phyloP scores from a whole-genome alignment of 2,329 filamentous ascomycete genomes.

The Tricladium varicosporioides region DNA sequence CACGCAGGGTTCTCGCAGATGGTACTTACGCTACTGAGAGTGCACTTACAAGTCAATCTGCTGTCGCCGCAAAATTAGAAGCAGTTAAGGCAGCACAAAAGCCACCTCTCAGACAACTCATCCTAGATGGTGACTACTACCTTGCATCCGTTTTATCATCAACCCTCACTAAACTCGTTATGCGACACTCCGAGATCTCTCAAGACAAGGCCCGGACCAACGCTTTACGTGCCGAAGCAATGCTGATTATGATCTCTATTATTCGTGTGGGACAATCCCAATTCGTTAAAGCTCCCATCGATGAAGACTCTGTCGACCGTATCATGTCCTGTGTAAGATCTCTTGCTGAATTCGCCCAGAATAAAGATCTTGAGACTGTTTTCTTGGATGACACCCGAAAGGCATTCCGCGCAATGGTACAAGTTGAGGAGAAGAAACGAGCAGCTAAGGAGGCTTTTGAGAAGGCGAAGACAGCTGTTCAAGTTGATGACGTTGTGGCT shows the following conservation, averaged over 20 bases:
- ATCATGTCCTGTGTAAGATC: conserved; percentile 97
- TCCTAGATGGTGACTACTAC: conserved; percentile 97
- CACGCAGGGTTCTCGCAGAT: conserved; percentile 88
- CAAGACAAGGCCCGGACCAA: conserved; percentile 84
- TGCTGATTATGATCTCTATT: conserved; percentile 99
- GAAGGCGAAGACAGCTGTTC: conserved; percentile 89
- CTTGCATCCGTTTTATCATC: conserved; percentile 92
- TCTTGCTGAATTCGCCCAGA: conserved; percentile 82
- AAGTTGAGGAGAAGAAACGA: conserved; percentile 95
- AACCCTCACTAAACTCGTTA: conserved; percentile 93
- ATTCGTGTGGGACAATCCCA: conserved; percentile 98
- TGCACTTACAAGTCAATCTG: conserved; percentile 88
- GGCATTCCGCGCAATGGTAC: conserved; percentile 95
- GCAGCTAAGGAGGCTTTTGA: conserved; percentile 91
- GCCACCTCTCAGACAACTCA: conserved; percentile 88
- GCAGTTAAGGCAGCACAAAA: conserved; percentile 97
- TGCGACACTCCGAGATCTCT: conserved; percentile 94
- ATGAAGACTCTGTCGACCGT: conserved; percentile 96
- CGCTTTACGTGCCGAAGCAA: conserved; percentile 90
- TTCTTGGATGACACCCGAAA: conserved; percentile 94
- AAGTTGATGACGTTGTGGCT: conserved; percentile 91
- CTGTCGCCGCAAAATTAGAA: conserved; percentile 85
- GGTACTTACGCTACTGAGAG: conserved; percentile 98
- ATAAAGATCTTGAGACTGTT: conserved; percentile 86
- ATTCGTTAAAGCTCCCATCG: conserved; percentile 95